Evolutionary conservation across 2,329 filamentous ascomycete species (phyloP), one percentile per base, ranked within the genome.

Genomic region (Alternaria longipes): DNA sequence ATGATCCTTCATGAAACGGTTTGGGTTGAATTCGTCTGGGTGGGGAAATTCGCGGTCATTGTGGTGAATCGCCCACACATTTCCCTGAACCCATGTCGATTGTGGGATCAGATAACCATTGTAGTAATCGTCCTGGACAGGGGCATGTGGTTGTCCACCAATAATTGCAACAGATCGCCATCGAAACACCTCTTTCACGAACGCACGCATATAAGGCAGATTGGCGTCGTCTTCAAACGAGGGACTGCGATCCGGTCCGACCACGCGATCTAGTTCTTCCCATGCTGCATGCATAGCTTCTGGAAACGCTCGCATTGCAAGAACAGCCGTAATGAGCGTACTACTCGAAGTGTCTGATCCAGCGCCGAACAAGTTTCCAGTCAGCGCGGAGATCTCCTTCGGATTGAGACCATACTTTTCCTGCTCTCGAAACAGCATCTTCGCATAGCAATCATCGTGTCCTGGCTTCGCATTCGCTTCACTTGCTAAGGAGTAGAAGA

Each of bases 61-160:
- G 49, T 74, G 78, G 44, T 81, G 79, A 54, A 81, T 79, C 0
- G 78, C 75, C 79, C 80, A 82, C 1, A 78, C 77, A 44, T 81
- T 81, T n/a, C 73, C 72, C 62, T 77, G 73, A 16, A 80, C 67
- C 66, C 80, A 78, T 1, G 78, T 78, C 6, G 72, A 73, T 54
- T 80, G 78, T 0, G 79, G 80, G 14, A 82, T 76, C 20, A 77
- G 60, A 36, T 72, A 79, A 8, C 78, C 80, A 24, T 76, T 75
- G 60, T 76, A 78, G 56, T 75, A 76, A 54, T 78, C 75, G 38
- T 78, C 74, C 53, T 74, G 69, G 0, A 69, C 62, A 4, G 75
- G 74, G 3, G 76, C 75, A 60, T 79, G 77, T 18, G 76, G 75
- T 38, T 77, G 73, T 3, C 76, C 76, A 22, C 75, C 74, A 14